Conservation (phyloP, 129 eudicot genomes). For the Glebionis coronaria region DNA sequence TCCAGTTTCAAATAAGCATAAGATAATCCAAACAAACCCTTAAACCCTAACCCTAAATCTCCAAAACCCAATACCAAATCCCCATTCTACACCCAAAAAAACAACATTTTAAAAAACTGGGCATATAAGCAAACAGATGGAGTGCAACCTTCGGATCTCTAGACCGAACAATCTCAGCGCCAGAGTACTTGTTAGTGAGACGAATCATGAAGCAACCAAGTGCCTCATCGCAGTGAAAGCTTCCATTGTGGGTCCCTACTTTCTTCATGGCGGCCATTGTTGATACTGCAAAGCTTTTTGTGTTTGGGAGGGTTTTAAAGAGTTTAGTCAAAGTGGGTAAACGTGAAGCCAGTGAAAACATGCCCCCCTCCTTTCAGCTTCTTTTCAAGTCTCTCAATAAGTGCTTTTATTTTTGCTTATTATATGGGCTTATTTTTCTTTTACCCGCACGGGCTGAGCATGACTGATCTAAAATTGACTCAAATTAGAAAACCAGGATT, state of each 20-base stretch:
- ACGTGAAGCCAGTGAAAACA: slow-evolving; percentile 31
- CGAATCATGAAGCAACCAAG: slow-evolving; percentile 91
- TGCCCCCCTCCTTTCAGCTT: slow-evolving; percentile 24
- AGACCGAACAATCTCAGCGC: slow-evolving; percentile 62
- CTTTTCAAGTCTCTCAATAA: not conserved
- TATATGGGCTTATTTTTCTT: slow-evolving; percentile 6
- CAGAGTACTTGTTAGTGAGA: slow-evolving; percentile 57
- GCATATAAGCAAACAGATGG: slow-evolving; percentile 28
- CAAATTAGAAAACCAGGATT: no score
- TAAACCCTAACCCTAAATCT: no score
- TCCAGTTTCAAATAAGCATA: no score
- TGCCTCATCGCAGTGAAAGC: slow-evolving; percentile 93
- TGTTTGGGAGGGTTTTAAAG: not conserved
- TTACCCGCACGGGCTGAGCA: not conserved
- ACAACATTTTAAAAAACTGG: no score
- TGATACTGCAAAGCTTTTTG: slow-evolving; percentile 19
- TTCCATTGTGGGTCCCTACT: slow-evolving; percentile 81
- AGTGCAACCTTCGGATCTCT: slow-evolving; percentile 69
- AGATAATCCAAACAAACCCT: no score
- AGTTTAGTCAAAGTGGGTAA: slow-evolving; percentile 18
- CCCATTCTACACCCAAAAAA: not conserved
- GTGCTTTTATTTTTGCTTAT: not conserved
- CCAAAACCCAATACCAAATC: not conserved
- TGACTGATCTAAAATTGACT: no score
- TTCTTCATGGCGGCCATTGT: slow-evolving; percentile 42